Base-by-base conservation (phyloP, 805 yeast genomes). In the Ogataea methanolica region DNA sequence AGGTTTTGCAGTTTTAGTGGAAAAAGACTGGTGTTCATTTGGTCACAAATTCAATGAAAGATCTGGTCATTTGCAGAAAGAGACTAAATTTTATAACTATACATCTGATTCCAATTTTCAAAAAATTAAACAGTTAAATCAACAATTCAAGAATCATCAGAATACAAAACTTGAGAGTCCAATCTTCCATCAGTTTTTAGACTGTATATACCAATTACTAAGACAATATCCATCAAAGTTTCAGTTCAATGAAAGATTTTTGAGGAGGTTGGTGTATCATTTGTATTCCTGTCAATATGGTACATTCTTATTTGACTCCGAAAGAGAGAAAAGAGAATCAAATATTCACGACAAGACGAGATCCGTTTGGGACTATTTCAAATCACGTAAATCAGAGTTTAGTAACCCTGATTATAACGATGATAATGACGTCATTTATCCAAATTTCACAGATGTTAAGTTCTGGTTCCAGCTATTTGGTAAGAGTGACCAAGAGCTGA, bases 231-330 rank as follows among this genome's bases (percentile, higher is more conserved):
- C 96, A 0, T 58, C 69, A 1, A 68, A 72, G 41, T 94, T 94
- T 65, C 96, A 92, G 66, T 91, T 83, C 67, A 90, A 91, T 60
- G 96, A 91, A 63, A 69, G 97, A 44, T 89, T 94, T 57, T 64
- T 94, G 53, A 78, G 96, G 54, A 70, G 98, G 43, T 70, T 94
- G 47, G 74, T 89, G 19, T 94, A 94, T 62, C 98, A 94, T 63
- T 69, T 86, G 42, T 88, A 90, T 60, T 88, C 97, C 1, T 90
- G 98, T 58, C 98, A 94, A 64, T 94, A 90, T 66, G 98, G 98
- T 3, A 82, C 96, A 1, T 94, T 94, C 58, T 63, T 94, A 45
- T 82, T 79, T 55, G 85, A 94, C 59, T 75, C 78, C 40, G 97
- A 94, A 60, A 63, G 66, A 43, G 96, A 88, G 49, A 68, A 82